Evolutionary conservation across 306 rosid genomes (phyloP).

Genomic region (Vigna trinervia): DNA sequence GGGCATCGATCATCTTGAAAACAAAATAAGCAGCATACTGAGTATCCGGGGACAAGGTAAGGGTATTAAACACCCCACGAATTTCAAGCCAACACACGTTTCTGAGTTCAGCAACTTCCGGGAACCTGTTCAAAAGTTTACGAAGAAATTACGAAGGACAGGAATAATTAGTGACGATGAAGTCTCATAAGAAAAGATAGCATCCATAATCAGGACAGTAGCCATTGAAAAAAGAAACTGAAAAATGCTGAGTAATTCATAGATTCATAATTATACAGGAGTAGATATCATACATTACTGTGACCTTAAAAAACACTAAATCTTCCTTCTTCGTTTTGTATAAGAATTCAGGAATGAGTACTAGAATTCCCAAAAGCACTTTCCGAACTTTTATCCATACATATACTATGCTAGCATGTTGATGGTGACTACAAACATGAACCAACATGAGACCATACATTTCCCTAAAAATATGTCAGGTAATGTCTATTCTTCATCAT

Average conservation of each 20-base stretch:
- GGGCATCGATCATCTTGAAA: constrained; percentile 48
- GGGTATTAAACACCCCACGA: constrained; percentile 55
- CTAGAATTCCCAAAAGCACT: neutral
- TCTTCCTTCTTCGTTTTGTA: neutral
- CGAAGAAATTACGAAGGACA: neutral
- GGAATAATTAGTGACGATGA: neutral
- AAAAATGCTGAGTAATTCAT: neutral
- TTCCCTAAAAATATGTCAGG: neutral
- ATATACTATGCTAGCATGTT: neutral
- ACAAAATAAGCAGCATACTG: constrained; percentile 61
- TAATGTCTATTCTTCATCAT: no score
- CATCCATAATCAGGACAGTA: neutral
- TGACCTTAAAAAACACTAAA: neutral
- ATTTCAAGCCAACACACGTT: constrained; percentile 74
- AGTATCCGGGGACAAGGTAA: constrained; percentile 59
- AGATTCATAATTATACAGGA: neutral
- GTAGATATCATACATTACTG: neutral
- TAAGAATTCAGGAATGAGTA: neutral
- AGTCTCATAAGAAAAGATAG: neutral
- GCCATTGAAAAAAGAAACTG: neutral
- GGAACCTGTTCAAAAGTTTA: constrained; percentile 55
- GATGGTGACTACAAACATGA: neutral
- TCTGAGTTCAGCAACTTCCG: constrained; percentile 61
- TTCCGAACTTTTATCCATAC: neutral
- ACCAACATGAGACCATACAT: neutral